Percentiles rank a stretch among this genome's conserved stretches.
These are phyloP conservation scores for Rosa persica DNA, from an alignment of 306 rosid species.

Conservation along the genomic window DNA sequence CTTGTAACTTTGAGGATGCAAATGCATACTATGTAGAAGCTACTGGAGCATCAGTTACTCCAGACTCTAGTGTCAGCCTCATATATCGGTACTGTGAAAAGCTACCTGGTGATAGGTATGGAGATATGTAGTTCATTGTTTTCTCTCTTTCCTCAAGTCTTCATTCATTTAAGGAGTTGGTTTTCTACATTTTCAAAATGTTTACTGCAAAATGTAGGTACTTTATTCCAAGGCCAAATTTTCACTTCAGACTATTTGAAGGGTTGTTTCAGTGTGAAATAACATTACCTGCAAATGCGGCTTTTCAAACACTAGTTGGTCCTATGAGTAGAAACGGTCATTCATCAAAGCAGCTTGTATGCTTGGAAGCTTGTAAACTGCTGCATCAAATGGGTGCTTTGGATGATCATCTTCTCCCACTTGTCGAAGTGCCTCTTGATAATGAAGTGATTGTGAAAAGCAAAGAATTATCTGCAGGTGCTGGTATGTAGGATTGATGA, in stretches of 20 bases:
- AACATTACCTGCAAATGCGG: slow-evolving; percentile 68
- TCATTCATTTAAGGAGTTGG: neutral
- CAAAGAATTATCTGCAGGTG: slow-evolving; percentile 55
- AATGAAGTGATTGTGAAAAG: slow-evolving; percentile 33
- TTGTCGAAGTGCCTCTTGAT: slow-evolving; percentile 43
- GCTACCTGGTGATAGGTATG: slow-evolving; percentile 72
- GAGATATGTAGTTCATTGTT: slow-evolving; percentile 4
- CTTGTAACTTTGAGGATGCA: slow-evolving; percentile 33
- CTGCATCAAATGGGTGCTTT: slow-evolving; percentile 80
- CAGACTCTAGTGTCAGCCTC: slow-evolving; percentile 66
- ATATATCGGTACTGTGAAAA: slow-evolving; percentile 63
- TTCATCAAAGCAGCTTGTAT: slow-evolving; percentile 69
- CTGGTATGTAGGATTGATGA: slow-evolving; percentile 44
- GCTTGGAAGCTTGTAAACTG: slow-evolving; percentile 89
- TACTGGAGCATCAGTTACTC: slow-evolving; percentile 72
- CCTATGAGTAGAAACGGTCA: slow-evolving; percentile 52
- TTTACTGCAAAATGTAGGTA: slow-evolving; percentile 47
- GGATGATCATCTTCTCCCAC: slow-evolving; percentile 76
- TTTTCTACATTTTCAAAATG: slow-evolving; percentile 5
- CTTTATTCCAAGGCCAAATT: slow-evolving; percentile 56
- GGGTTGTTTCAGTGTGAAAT: slow-evolving; percentile 54
- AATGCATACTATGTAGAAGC: slow-evolving; percentile 53
- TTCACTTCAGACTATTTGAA: slow-evolving; percentile 35
- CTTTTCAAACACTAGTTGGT: slow-evolving; percentile 65
- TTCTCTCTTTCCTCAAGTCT: neutral